Percentiles rank a stretch among this genome's conserved stretches.
phyloP scores from a whole-genome alignment of 2,329 filamentous ascomycete genomes.

The Phialocephala sp. region DNA sequence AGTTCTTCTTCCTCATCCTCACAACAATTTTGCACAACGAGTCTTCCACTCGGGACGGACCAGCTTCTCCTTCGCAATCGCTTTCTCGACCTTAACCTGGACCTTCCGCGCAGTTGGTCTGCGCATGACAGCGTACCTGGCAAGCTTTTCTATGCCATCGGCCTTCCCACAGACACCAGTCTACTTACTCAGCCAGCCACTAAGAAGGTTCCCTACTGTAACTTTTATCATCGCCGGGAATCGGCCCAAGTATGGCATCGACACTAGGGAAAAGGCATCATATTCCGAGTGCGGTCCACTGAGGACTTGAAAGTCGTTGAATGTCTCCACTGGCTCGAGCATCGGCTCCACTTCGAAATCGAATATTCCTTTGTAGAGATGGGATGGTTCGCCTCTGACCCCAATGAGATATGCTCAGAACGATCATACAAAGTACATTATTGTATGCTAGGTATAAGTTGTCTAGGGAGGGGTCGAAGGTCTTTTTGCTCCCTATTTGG shows the following conservation, averaged over 20 bases:
- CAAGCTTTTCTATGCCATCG: not conserved
- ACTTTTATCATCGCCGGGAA: not conserved
- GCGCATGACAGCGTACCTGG: not conserved
- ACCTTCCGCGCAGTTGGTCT: not conserved
- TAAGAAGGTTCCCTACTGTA: not conserved
- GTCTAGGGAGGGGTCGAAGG: not conserved
- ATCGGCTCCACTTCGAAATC: not conserved
- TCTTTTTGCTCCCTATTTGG: not conserved
- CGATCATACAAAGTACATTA: not conserved
- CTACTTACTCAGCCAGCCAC: not conserved
- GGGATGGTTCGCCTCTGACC: not conserved
- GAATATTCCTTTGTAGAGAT: not conserved
- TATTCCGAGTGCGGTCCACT: not conserved
- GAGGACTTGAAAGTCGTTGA: not conserved
- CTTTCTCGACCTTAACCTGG: not conserved
- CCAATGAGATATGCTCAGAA: not conserved
- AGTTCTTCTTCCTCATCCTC: not conserved
- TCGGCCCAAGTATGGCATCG: not conserved
- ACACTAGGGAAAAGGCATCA: not conserved
- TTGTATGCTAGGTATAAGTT: not conserved
- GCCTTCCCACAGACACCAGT: not conserved
- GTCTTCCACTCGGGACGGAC: not conserved
- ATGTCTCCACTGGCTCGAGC: not conserved
- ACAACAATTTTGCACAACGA: not conserved
- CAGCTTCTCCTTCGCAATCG: not conserved